A percentile compares a stretch with the other conserved stretches of the same genome.
Evolutionary conservation across 495 filamentous ascomycete genomes (phyloP).

Genomic region (Aspergillus olivimuriae): DNA sequence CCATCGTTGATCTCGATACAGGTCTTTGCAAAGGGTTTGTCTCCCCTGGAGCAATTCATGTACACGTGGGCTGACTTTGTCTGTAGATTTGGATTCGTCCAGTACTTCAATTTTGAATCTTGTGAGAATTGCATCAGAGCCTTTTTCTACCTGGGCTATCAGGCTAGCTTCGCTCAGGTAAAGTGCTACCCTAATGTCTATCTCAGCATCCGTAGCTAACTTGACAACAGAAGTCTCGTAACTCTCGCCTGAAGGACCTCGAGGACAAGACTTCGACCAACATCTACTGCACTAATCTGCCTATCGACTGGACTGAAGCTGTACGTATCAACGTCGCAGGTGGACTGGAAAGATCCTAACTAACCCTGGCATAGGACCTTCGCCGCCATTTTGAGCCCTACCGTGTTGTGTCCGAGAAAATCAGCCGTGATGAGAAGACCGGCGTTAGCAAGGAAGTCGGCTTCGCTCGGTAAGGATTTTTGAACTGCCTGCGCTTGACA

Average conservation of each 20-base stretch:
- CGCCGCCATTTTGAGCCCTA: conserved; percentile 62
- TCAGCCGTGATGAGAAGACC: conserved; percentile 74
- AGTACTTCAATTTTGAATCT: conserved; percentile 78
- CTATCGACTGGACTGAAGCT: conserved; percentile 80
- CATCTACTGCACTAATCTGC: conserved; percentile 93
- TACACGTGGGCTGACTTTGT: conserved; percentile 17
- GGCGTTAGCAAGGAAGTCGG: conserved; percentile 94
- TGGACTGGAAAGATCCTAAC: no score
- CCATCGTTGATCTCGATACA: conserved; percentile 89
- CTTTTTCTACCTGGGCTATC: conserved; percentile 90
- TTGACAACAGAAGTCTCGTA: conserved; percentile 77
- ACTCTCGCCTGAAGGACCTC: conserved; percentile 87
- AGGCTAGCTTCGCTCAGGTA: conserved; percentile 92
- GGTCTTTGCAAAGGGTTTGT: conserved; percentile 90
- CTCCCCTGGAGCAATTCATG: background rate
- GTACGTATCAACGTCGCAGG: conserved; percentile 40
- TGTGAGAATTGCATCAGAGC: conserved; percentile 94
- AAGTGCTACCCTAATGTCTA: conserved; percentile 3
- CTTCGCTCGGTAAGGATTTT: conserved; percentile 73
- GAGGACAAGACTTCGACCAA: conserved; percentile 85
- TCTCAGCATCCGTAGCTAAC: conserved; percentile 11
- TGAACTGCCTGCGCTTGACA: background rate
- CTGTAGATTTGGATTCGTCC: conserved; percentile 87
- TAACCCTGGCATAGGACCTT: conserved; percentile 28
- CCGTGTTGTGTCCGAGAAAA: conserved; percentile 82